Evolutionary conservation across 495 filamentous ascomycete genomes (phyloP).

Genomic region (Penicillium daleae): DNA sequence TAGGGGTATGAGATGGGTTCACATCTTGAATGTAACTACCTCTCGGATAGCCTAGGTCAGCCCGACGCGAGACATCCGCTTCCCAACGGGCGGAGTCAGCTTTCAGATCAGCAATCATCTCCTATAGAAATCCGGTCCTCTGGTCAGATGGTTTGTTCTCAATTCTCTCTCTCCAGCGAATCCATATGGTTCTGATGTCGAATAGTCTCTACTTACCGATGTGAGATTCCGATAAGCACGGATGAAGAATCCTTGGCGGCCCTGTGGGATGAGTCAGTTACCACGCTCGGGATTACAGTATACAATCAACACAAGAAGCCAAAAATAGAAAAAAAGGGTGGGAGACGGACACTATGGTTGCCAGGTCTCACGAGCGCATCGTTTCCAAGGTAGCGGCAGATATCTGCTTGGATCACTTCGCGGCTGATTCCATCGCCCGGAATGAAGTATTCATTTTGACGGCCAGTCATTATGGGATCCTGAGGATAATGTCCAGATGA

Average conservation of each 20-base stretch:
- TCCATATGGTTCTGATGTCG: conserved; percentile 4
- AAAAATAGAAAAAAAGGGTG: conserved; percentile 9
- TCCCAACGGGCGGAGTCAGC: conserved; percentile 82
- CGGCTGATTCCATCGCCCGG: conserved; percentile 88
- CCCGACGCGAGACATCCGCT: conserved; percentile 62
- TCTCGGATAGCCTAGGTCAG: conserved; percentile 50
- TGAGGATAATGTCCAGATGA: conserved; percentile 30
- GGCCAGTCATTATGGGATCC: conserved; percentile 48
- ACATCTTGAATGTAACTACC: conserved; percentile 53
- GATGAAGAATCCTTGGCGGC: conserved; percentile 78
- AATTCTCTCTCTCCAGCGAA: conserved; percentile 4
- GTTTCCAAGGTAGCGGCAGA: conserved; percentile 90
- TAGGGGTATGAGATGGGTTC: conserved; percentile 45
- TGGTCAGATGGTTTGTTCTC: conserved; percentile 27
- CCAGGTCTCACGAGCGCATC: conserved; percentile 89
- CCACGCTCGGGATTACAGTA: conserved; percentile 7
- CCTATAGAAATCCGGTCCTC: conserved; percentile 50
- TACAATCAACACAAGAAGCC: conserved; percentile 12
- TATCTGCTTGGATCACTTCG: conserved; percentile 93
- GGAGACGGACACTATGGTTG: conserved; percentile 70
- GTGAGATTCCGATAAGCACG: conserved; percentile 87
- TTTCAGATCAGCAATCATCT: conserved; percentile 87
- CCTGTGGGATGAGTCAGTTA: conserved; percentile 55
- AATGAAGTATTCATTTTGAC: conserved; percentile 85
- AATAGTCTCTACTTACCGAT: conserved; percentile 61